These are phyloP conservation scores for Heliamphora pulchella DNA, from an alignment of 179 eudicot genomes.

Conservation along the genomic window DNA sequence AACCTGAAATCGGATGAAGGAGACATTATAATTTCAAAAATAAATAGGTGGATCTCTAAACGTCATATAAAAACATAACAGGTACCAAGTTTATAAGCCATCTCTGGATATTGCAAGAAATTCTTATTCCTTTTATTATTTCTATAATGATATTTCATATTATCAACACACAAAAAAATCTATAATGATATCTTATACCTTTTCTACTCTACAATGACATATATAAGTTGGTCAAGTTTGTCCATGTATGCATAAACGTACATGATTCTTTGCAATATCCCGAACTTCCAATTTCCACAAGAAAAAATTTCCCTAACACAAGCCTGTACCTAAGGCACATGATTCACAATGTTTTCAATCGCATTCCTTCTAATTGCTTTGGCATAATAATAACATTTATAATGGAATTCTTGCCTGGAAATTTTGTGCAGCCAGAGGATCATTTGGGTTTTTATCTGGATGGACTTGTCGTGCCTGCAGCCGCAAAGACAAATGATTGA, in stretches of 20 bases:
- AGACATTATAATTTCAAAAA: not conserved
- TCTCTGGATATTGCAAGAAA: not conserved
- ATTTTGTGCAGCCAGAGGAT: conserved; percentile 92
- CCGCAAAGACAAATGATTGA: conserved; percentile 16
- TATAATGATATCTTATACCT: not conserved
- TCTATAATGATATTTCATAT: not conserved
- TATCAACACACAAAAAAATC: not conserved
- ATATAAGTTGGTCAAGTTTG: not conserved
- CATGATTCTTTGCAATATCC: no score
- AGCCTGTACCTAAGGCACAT: not conserved
- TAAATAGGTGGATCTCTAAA: conserved; percentile 2
- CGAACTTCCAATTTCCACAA: no score
- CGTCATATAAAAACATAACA: not conserved
- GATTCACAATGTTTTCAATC: conserved; percentile 1
- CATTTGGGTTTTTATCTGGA: conserved; percentile 93
- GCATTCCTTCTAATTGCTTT: conserved; percentile 1
- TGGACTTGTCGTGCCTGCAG: conserved; percentile 96
- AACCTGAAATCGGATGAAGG: conserved; percentile 40
- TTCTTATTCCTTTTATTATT: not conserved
- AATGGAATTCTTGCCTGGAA: conserved; percentile 59
- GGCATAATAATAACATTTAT: conserved; percentile 1
- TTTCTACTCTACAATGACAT: not conserved
- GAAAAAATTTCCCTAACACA: not conserved
- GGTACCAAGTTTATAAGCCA: not conserved
- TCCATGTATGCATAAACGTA: not conserved